Conservation (phyloP, 768 basidiomycete genomes). For the Rhodotorula kratochvilovae region DNA sequence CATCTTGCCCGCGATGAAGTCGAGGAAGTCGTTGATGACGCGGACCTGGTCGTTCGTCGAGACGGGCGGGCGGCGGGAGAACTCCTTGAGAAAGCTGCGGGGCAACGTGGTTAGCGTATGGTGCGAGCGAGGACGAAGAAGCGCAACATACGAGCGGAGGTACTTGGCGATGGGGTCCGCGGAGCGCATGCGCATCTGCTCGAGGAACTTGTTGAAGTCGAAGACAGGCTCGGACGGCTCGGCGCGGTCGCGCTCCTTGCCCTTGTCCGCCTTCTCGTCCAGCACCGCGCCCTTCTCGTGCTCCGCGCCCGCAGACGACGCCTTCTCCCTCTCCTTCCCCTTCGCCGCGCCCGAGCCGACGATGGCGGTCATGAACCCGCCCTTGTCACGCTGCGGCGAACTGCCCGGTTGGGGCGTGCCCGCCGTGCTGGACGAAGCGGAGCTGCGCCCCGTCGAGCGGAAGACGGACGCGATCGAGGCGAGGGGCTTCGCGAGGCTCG, state of each 20-base stretch:
- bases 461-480: constrained; percentile 37
- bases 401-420: not conserved
- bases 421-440: not conserved
- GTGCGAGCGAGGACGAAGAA: not conserved
- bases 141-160: constrained; percentile 73
- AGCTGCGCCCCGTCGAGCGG: constrained; percentile 11
- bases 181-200: constrained; percentile 80
- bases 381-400: not conserved
- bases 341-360: not conserved
- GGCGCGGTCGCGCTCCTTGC: not conserved
- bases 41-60: constrained; percentile 83
- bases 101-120: not conserved
- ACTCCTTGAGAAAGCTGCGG: constrained; percentile 82
- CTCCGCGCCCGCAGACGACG: not conserved
- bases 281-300: not conserved
- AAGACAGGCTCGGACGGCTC: constrained; percentile 51
- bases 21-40: constrained; percentile 88
- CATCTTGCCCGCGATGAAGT: constrained; percentile 90
- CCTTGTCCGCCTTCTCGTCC: not conserved
- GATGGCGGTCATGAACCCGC: constrained; percentile 2
- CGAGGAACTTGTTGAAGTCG: constrained; percentile 90
- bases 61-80: constrained; percentile 48
- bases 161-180: constrained; percentile 94
- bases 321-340: constrained; percentile 20
- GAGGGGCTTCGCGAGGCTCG: constrained; percentile 27